Base-by-base conservation (phyloP, 208 protist genomes). In the Borovskyia barvae region DNA sequence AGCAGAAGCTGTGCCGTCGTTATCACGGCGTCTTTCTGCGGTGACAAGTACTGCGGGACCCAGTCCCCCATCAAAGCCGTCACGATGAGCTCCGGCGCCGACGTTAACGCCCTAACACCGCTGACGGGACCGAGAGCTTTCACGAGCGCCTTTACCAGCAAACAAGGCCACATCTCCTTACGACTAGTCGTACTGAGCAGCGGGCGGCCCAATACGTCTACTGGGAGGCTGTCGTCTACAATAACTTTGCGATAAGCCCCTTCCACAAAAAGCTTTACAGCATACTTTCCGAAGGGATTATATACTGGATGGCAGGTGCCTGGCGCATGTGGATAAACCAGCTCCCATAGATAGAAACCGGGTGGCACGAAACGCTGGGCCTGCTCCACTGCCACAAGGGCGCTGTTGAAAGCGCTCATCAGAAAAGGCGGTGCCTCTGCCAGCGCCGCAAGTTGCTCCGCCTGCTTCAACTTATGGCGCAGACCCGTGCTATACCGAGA, bases 241-340 rank as follows among this genome's bases (percentile, higher is more conserved):
- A 82, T 17, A 7, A 97, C 82, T 53, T 85, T 86, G 54, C 92
- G 80, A 58, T 80, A 95, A 12, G 78, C 75, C 4, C 92, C 92
- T 20, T 90, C 76, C 48, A 95, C 65, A 50, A 89, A 97, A 12
- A 97, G 75, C 69, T 88, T 90, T 60, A 97, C 92, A 12, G 69
- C 76, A 59, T 97, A 97, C 69, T 95, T 95, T 20, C 92, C 92
- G 42, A 77, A 76, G 1, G 92, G 91, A 61, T 97, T 97, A 77
- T 95, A 97, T 8, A 95, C 85, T 8, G 91, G 91, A 47, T 94
- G 85, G 35, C 68, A 82, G 14, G 85, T 91, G 4, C 73, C 84
- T 2, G 84, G 79, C 12, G 79, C 87, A 46, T 95, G 84, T 2
- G 88, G 87, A 66, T 95, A 77, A 17, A 96, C 80, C 19, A 97